A percentile compares a stretch with the other conserved stretches of the same genome.
These are phyloP conservation scores for Hyaloscypha finlandica DNA, from an alignment of 495 filamentous ascomycete genomes.

Conservation along the genomic window DNA sequence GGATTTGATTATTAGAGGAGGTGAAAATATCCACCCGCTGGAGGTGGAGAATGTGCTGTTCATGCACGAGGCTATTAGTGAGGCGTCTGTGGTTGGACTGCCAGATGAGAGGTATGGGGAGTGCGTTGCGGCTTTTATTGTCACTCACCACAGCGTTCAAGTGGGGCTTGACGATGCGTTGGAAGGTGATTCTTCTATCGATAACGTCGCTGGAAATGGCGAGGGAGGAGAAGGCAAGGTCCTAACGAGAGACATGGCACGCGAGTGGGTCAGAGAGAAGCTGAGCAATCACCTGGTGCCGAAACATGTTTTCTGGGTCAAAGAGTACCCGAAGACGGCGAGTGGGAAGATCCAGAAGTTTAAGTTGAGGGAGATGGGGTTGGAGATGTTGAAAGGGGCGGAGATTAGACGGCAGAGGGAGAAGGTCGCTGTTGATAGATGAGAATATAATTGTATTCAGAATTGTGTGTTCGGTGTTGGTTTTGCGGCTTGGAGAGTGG, in stretches of 20 bases:
- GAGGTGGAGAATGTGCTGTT: slow-evolving; percentile 94
- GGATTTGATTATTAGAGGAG: slow-evolving; percentile 90
- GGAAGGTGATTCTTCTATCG: slow-evolving; percentile 12
- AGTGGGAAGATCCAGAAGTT: slow-evolving; percentile 98
- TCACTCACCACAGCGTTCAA: slow-evolving; percentile 47
- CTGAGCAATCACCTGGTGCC: slow-evolving; percentile 82
- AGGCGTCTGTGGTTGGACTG: slow-evolving; percentile 82
- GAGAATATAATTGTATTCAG: too few relatives aligned
- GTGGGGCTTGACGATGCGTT: slow-evolving; percentile 28
- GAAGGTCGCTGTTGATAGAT: not conserved
- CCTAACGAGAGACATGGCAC: slow-evolving; percentile 58
- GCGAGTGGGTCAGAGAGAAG: slow-evolving; percentile 69
- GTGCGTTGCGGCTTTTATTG: slow-evolving; percentile 80
- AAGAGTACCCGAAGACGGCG: slow-evolving; percentile 86
- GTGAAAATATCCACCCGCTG: slow-evolving; percentile 95
- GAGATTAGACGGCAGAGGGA: not conserved
- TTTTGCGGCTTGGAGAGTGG: too few relatives aligned
- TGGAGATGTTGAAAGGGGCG: slow-evolving; percentile 33
- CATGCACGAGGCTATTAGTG: slow-evolving; percentile 63
- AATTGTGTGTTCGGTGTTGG: too few relatives aligned
- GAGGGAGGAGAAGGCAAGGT: slow-evolving; percentile 23
- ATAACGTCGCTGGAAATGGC: slow-evolving; percentile 7
- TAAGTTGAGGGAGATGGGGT: slow-evolving; percentile 70
- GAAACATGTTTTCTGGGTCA: slow-evolving; percentile 85
- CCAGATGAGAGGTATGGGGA: slow-evolving; percentile 86